phyloP scores from a whole-genome alignment of 139 green algal genomes.

The Edaphochlamys debaryana region DNA sequence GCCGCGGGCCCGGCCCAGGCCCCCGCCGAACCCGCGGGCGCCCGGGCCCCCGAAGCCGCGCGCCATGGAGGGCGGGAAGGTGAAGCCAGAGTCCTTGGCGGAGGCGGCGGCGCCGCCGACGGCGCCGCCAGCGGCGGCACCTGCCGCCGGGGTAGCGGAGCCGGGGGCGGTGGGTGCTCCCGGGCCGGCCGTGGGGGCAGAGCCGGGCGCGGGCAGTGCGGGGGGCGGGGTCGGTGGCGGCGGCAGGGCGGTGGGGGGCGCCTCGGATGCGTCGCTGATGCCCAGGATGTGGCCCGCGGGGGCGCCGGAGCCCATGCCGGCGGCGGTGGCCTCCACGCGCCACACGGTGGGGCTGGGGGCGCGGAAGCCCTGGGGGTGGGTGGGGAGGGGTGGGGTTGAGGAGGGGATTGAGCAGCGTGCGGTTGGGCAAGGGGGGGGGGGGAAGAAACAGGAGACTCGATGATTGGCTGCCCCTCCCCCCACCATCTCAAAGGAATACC shows the following conservation, averaged over 20 bases:
- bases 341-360: slow-evolving; percentile 40
- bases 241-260: background rate
- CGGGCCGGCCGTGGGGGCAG: background rate
- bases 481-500: too few relatives aligned
- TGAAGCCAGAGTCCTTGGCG: background rate
- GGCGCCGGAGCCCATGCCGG: background rate
- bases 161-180: too few relatives aligned
- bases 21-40: background rate
- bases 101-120: background rate
- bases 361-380: slow-evolving; percentile 38
- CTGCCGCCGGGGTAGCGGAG: background rate
- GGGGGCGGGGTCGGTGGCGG: background rate
- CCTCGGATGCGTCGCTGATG: slow-evolving; percentile 13
- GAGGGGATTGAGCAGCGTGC: too few relatives aligned
- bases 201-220: background rate
- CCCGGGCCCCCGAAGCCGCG: too few relatives aligned
- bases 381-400: background rate
- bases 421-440: too few relatives aligned
- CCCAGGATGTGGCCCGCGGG: slow-evolving; percentile 37
- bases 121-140: background rate
- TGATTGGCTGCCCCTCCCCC: too few relatives aligned
- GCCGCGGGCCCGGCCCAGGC: background rate
- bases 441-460: too few relatives aligned
- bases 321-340: slow-evolving; percentile 36
- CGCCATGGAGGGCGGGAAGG: background rate